Conservation (phyloP, 78 protist species). For the Emiliania huxleyi region DNA sequence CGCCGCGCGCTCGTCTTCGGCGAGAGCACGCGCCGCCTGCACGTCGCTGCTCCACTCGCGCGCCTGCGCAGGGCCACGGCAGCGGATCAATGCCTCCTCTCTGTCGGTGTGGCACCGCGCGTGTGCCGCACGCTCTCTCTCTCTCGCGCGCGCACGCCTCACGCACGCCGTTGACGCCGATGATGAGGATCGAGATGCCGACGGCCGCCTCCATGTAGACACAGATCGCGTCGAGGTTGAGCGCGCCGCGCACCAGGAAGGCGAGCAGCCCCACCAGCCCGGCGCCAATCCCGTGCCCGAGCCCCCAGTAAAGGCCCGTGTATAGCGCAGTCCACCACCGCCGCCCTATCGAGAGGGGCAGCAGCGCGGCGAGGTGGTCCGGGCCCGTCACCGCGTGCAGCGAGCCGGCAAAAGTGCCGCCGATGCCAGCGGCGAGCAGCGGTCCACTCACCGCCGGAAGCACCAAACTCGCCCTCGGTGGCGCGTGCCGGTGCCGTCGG, state of each 20-base stretch:
- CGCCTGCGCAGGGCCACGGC: too few species aligned
- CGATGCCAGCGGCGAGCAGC: neutral
- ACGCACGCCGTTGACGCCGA: slow-evolving; percentile 2
- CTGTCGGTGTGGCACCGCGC: too few species aligned
- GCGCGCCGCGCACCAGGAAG: neutral
- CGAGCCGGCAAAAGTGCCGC: slow-evolving; percentile 8
- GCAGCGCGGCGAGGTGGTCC: slow-evolving; percentile 26
- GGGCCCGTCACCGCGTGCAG: slow-evolving; percentile 36
- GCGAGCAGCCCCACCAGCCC: neutral
- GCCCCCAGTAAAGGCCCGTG: slow-evolving; percentile 1
- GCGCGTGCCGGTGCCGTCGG: too few species aligned
- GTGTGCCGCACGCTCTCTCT: neutral
- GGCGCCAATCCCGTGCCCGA: slow-evolving; percentile 29
- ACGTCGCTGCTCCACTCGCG: neutral
- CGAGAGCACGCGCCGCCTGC: neutral
- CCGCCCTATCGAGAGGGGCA: slow-evolving; percentile 1
- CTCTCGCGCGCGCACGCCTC: too few species aligned
- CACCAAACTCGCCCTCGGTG: too few species aligned
- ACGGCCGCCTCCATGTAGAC: neutral
- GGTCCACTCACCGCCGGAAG: too few species aligned
- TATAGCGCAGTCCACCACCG: slow-evolving; percentile 17
- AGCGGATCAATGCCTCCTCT: too few species aligned
- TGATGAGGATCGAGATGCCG: neutral
- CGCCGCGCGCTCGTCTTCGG: neutral
- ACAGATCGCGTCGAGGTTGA: neutral